These are phyloP conservation scores for Alternaria burnsii DNA, from an alignment of 2,329 filamentous ascomycete genomes.

Conservation along the genomic window DNA sequence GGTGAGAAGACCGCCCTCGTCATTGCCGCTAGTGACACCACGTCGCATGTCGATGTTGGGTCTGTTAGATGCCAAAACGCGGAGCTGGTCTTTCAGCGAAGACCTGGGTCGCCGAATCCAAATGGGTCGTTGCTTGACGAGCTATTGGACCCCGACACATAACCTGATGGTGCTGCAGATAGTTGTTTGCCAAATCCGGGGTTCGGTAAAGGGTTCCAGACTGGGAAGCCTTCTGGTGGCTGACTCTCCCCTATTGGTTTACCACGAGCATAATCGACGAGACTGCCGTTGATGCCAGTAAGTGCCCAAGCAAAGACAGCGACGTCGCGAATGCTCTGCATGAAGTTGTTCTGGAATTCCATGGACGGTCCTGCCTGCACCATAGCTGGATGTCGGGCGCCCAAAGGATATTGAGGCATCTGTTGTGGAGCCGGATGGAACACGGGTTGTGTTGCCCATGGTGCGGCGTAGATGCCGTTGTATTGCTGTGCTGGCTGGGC, in stretches of 20 bases:
- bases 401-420: slow-evolving; percentile 45
- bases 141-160: slow-evolving; percentile 44
- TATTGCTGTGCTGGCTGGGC: slow-evolving; percentile 35
- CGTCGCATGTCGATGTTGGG: background rate
- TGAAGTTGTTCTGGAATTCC: slow-evolving; percentile 65
- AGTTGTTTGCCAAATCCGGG: slow-evolving; percentile 28
- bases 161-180: slow-evolving; percentile 46
- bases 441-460: slow-evolving; percentile 77
- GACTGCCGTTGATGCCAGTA: slow-evolving; percentile 78
- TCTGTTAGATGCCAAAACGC: background rate
- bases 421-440: slow-evolving; percentile 53
- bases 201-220: slow-evolving; percentile 59
- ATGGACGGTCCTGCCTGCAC: slow-evolving; percentile 59
- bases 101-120: slow-evolving; percentile 49
- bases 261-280: slow-evolving; percentile 71
- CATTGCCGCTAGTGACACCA: background rate
- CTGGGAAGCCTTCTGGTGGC: slow-evolving; percentile 67
- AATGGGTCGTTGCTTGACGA: slow-evolving; percentile 46
- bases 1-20: background rate
- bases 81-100: slow-evolving; percentile 28
- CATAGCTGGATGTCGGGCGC: slow-evolving; percentile 51
- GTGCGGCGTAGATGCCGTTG: slow-evolving; percentile 76
- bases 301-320: slow-evolving; percentile 89
- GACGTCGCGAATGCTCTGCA: slow-evolving; percentile 82
- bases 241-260: slow-evolving; percentile 69